phyloP scores from a whole-genome alignment of 2,329 filamentous ascomycete species.

The Zasmidium citrigriseum region DNA sequence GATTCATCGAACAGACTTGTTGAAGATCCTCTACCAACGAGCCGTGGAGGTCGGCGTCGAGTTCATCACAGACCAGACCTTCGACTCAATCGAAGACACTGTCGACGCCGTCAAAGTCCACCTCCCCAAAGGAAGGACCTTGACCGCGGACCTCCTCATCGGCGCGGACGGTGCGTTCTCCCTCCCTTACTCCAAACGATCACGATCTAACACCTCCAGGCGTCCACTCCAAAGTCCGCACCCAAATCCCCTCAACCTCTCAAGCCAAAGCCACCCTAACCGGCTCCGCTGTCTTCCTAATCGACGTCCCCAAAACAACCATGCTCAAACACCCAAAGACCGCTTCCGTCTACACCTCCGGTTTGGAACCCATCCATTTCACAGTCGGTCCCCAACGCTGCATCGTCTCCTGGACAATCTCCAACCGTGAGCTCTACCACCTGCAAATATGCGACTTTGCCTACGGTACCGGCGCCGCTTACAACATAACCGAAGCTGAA shows the following conservation, averaged over 20 bases:
- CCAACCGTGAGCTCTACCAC: conserved; percentile 4
- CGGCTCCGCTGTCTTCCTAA: neutral
- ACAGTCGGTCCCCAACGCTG: neutral
- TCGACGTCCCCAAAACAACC: neutral
- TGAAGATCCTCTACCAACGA: neutral
- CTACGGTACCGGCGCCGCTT: neutral
- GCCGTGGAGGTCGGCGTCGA: neutral
- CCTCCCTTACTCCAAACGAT: neutral
- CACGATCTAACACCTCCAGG: neutral
- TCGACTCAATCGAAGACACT: neutral
- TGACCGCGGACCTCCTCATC: neutral
- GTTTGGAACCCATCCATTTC: neutral
- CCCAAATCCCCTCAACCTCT: neutral
- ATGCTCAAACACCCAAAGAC: neutral
- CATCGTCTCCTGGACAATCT: neutral
- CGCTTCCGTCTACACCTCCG: neutral
- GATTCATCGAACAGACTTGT: neutral
- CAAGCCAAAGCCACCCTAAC: neutral
- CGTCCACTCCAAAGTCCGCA: conserved; percentile 2
- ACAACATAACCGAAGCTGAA: neutral
- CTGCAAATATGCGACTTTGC: neutral
- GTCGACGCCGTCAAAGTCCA: neutral
- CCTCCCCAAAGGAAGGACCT: neutral
- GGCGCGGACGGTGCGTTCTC: neutral
- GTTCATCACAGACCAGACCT: neutral